These are phyloP conservation scores for Alternaria sp. DNA, from an alignment of 2,329 filamentous ascomycete species.

Conservation along the genomic window DNA sequence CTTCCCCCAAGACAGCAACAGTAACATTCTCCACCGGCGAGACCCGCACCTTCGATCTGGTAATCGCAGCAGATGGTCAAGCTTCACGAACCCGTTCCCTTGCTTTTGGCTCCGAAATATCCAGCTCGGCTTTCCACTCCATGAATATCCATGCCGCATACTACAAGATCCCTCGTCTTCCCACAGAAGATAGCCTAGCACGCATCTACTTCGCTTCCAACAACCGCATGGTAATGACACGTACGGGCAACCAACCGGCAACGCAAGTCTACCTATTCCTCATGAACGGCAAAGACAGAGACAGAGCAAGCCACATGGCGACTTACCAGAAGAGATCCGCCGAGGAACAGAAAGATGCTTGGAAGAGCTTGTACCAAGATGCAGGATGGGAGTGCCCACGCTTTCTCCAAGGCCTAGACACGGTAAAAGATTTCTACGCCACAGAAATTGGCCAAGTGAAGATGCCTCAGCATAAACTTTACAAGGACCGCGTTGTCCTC, in stretches of 20 bases:
- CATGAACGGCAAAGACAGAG: constrained; percentile 8
- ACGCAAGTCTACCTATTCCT: constrained; percentile 37
- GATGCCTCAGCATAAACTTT: constrained; percentile 49
- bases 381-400: constrained; percentile 57
- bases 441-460: constrained; percentile 57
- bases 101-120: constrained; percentile 27
- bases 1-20: constrained; percentile 12
- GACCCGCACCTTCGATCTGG: constrained; percentile 30
- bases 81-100: constrained; percentile 30
- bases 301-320: constrained; percentile 8
- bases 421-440: constrained; percentile 57
- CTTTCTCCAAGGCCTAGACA: constrained; percentile 53
- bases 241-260: constrained; percentile 28
- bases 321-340: constrained; percentile 38
- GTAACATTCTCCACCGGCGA: constrained; percentile 30
- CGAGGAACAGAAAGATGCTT: constrained; percentile 53
- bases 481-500: constrained; percentile 58
- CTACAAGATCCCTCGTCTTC: constrained; percentile 33
- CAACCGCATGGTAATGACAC: constrained; percentile 26
- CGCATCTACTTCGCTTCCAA: constrained; percentile 18
- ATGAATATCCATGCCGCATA: constrained; percentile 33
- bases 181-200: constrained; percentile 25
- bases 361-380: constrained; percentile 41
- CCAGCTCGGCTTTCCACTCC: constrained; percentile 22
- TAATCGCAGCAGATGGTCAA: constrained; percentile 40